A percentile compares a stretch with the other conserved stretches of the same genome.
phyloP scores from a whole-genome alignment of 2,329 filamentous ascomycete species.

The Botrytis deweyae region DNA sequence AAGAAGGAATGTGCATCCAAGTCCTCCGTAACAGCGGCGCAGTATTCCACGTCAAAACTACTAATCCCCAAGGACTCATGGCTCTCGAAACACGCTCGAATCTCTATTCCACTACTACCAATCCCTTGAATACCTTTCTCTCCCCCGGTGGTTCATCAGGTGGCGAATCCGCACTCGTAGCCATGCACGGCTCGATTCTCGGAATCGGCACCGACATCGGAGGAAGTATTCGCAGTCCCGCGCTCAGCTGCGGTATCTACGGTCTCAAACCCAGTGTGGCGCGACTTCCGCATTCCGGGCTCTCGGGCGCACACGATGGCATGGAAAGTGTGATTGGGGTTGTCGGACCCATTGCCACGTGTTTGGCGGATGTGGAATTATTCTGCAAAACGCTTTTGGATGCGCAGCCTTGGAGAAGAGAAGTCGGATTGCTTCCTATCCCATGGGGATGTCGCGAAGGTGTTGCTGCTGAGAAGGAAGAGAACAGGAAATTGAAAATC shows the following conservation, averaged over 20 bases:
- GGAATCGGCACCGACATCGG: constrained; percentile 44
- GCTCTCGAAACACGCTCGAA: constrained; percentile 44
- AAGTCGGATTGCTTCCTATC: constrained; percentile 52
- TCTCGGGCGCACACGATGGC: constrained; percentile 49
- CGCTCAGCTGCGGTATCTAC: constrained; percentile 49
- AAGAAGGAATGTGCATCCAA: constrained; percentile 49
- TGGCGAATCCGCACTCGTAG: constrained; percentile 59
- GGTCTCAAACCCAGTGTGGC: constrained; percentile 38
- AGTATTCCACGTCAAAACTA: constrained; percentile 54
- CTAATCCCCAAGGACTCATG: constrained; percentile 53
- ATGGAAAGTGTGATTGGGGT: constrained; percentile 50
- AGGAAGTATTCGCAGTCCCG: constrained; percentile 29
- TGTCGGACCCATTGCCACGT: constrained; percentile 48
- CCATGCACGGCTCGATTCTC: constrained; percentile 50
- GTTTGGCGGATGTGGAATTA: constrained; percentile 47
- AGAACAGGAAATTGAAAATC: constrained; percentile 41
- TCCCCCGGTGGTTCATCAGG: constrained; percentile 62
- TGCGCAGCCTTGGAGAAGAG: constrained; percentile 49
- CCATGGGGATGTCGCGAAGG: constrained; percentile 44
- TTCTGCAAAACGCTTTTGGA: constrained; percentile 17
- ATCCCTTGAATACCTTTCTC: constrained; percentile 55
- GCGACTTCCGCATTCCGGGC: constrained; percentile 28
- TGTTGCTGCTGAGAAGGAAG: neutral
- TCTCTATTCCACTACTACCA: constrained; percentile 46
- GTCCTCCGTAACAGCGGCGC: constrained; percentile 48